These are phyloP conservation scores for Rhizopus microsporus DNA, from an alignment of 371 early-diverging fungal genomes.

Conservation along the genomic window DNA sequence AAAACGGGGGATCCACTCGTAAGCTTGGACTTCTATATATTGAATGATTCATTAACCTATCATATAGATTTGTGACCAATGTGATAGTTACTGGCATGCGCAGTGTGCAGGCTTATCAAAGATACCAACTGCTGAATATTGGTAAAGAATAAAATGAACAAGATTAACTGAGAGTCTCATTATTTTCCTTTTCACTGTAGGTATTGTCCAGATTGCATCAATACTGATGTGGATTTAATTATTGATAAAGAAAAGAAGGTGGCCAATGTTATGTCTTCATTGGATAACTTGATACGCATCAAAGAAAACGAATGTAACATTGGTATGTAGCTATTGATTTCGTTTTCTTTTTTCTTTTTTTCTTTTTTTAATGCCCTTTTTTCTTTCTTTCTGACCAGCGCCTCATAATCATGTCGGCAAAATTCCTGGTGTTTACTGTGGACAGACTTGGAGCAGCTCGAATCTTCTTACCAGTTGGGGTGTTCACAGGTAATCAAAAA, in stretches of 20 bases:
- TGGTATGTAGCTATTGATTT: conserved; percentile 21
- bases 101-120: conserved; percentile 43
- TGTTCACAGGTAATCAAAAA: conserved; percentile 47
- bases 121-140: conserved; percentile 51
- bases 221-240: conserved; percentile 38
- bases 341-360: neutral
- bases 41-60: neutral
- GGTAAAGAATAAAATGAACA: conserved; percentile 15
- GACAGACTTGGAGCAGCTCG: conserved; percentile 52
- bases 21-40: conserved; percentile 2
- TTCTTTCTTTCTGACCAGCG: conserved; percentile 16
- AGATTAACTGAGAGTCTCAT: neutral
- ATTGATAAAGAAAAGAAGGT: conserved; percentile 41
- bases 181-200: conserved; percentile 11
- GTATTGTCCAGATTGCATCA: conserved; percentile 58
- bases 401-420: conserved; percentile 46
- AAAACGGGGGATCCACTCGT: conserved; percentile 61
- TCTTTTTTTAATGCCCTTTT: neutral
- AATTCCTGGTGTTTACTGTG: conserved; percentile 65
- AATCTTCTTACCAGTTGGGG: conserved; percentile 51
- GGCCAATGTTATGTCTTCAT: neutral
- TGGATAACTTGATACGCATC: neutral
- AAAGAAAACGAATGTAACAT: conserved; percentile 47
- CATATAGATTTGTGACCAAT: conserved; percentile 58
- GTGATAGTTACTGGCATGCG: conserved; percentile 57